Percentiles rank a stretch among this genome's conserved stretches.
phyloP scores from a whole-genome alignment of 208 protist genomes.

The Leishmania arabica region DNA sequence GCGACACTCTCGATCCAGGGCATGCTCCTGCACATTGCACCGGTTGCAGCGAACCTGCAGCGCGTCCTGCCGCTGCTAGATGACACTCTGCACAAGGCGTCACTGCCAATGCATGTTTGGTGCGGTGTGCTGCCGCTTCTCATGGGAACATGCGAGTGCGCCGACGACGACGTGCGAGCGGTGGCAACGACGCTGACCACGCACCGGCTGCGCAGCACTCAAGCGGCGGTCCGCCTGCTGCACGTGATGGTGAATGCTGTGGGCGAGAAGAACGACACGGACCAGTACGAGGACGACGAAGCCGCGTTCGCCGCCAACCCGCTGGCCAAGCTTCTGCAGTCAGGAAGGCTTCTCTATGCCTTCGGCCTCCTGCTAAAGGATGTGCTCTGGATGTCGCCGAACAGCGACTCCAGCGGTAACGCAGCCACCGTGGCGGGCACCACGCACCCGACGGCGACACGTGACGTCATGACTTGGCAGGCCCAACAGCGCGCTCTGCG shows the following conservation, averaged over 20 bases:
- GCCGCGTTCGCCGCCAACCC: conserved; percentile 69
- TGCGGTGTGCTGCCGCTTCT: conserved; percentile 53
- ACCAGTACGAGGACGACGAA: conserved; percentile 62
- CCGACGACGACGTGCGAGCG: conserved; percentile 35
- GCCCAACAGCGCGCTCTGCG: conserved; percentile 47
- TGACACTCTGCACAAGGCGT: conserved; percentile 38
- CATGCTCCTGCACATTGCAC: conserved; percentile 52
- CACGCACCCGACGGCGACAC: not conserved
- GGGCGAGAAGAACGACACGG: conserved; percentile 46
- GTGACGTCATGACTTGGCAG: conserved; percentile 37
- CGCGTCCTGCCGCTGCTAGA: conserved; percentile 59
- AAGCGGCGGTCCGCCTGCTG: conserved; percentile 57
- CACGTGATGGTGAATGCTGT: conserved; percentile 49
- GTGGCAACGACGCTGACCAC: conserved; percentile 35
- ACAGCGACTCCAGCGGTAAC: not conserved
- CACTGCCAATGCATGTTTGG: conserved; percentile 63
- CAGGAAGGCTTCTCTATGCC: conserved; percentile 47
- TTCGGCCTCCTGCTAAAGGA: conserved; percentile 70
- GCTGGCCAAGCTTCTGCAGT: conserved; percentile 41
- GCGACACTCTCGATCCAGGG: conserved; percentile 51
- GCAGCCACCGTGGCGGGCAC: not conserved
- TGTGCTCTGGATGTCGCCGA: conserved; percentile 50
- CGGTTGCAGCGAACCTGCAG: conserved; percentile 39
- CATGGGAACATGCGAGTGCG: conserved; percentile 27
- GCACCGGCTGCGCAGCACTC: conserved; percentile 46